Evolutionary conservation across 106 monocot species (phyloP).

Genomic region (Dioscorea zingiberensis): DNA sequence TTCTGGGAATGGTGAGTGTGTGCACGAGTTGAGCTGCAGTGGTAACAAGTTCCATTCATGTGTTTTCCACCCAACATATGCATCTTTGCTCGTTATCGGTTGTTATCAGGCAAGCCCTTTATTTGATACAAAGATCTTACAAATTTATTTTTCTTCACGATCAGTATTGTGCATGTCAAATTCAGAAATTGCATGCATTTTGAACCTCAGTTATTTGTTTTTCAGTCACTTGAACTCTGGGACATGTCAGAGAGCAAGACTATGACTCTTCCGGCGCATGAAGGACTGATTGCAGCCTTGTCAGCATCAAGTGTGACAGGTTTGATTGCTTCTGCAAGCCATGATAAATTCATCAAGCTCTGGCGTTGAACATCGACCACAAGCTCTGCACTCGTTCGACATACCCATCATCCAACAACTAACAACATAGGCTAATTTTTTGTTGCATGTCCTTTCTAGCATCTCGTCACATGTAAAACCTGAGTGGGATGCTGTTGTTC

Average conservation of each 20-base stretch:
- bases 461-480: too few relatives aligned
- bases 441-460: too few relatives aligned
- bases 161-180: too few relatives aligned
- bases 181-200: too few relatives aligned
- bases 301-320: slow-evolving; percentile 31
- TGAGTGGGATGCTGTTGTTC: too few relatives aligned
- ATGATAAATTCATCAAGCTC: slow-evolving; percentile 37
- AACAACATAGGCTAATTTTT: too few relatives aligned
- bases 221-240: slow-evolving; percentile 48
- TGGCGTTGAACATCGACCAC: slow-evolving; percentile 8
- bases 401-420: too few relatives aligned
- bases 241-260: slow-evolving; percentile 44
- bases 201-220: too few relatives aligned
- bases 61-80: slow-evolving; percentile 81
- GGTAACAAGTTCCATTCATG: slow-evolving; percentile 94
- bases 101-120: slow-evolving; percentile 55
- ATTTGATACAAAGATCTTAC: too few relatives aligned
- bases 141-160: too few relatives aligned
- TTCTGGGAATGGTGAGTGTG: slow-evolving; percentile 61
- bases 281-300: slow-evolving; percentile 32
- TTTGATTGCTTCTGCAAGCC: slow-evolving; percentile 39
- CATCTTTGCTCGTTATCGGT: slow-evolving; percentile 56
- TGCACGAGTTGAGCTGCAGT: slow-evolving; percentile 68
- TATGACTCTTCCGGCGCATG: slow-evolving; percentile 40
- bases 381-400: too few relatives aligned